A percentile compares a stretch with the other conserved stretches of the same genome.
Conservation (phyloP, 2,329 filamentous ascomycete species). For the Fonsecaea multimorphosa region DNA sequence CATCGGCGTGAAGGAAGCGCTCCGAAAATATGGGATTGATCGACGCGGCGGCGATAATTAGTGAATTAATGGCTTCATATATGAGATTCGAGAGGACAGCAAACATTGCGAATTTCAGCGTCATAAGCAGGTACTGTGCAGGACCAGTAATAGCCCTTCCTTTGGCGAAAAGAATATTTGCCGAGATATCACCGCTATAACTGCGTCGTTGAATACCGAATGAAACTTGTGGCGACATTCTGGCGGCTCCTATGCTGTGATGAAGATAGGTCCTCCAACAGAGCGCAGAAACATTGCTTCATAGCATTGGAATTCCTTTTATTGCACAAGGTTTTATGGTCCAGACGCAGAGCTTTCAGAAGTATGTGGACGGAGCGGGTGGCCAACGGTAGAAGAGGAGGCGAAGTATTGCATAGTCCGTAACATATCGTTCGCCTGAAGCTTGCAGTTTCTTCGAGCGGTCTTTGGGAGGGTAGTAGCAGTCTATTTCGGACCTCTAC, state of each 20-base stretch:
- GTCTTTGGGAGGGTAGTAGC: background rate
- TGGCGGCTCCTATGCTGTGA: background rate
- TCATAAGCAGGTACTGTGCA: conserved; percentile 18
- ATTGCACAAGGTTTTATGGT: background rate
- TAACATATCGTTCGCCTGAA: background rate
- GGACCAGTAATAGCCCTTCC: conserved; percentile 14
- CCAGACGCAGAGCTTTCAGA: conserved; percentile 1
- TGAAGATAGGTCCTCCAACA: background rate
- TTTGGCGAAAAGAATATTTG: conserved; percentile 15
- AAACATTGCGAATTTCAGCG: conserved; percentile 10
- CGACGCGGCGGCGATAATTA: conserved; percentile 17
- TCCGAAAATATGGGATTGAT: conserved; percentile 21
- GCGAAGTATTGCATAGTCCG: too few relatives aligned
- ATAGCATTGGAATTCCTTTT: background rate
- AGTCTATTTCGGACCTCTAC: background rate
- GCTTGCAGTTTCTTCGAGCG: background rate
- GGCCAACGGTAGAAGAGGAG: too few relatives aligned
- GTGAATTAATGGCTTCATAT: conserved; percentile 12
- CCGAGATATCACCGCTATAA: conserved; percentile 12
- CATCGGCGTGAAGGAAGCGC: conserved; percentile 12
- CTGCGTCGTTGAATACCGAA: conserved; percentile 16
- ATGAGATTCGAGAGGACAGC: conserved; percentile 14
- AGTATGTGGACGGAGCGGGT: background rate
- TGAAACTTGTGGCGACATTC: conserved; percentile 15
- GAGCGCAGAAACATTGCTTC: background rate